Percentiles rank a stretch among this genome's conserved stretches.
These are phyloP conservation scores for Aspergillus novofumigatus DNA, from an alignment of 2,329 filamentous ascomycete species.

Conservation along the genomic window DNA sequence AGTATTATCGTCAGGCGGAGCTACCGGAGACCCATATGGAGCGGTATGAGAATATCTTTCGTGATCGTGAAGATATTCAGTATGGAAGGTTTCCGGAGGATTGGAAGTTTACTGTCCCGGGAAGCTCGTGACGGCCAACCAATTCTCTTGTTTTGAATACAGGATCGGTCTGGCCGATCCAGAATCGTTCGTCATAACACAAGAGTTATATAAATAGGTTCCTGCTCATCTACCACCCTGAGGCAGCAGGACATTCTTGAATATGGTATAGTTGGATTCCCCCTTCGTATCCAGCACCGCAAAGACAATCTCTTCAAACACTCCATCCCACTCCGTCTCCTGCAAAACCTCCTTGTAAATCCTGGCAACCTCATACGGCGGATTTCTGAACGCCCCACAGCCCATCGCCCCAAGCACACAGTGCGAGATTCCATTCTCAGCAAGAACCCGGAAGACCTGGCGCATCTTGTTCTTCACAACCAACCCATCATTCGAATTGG, in stretches of 20 bases:
- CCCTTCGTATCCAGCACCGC: slow-evolving; percentile 47
- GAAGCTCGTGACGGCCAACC: neutral
- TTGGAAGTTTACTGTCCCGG: slow-evolving; percentile 24
- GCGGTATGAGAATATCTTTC: slow-evolving; percentile 31
- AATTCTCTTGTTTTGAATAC: neutral
- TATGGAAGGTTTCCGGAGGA: slow-evolving; percentile 24
- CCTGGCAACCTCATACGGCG: slow-evolving; percentile 51
- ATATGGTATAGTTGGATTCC: slow-evolving; percentile 18
- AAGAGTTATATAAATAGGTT: neutral
- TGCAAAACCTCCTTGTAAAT: slow-evolving; percentile 57
- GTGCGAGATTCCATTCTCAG: slow-evolving; percentile 29
- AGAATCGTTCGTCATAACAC: neutral
- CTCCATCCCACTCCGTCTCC: slow-evolving; percentile 54
- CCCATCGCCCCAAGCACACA: slow-evolving; percentile 59
- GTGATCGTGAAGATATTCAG: slow-evolving; percentile 19
- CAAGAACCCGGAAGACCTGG: slow-evolving; percentile 52
- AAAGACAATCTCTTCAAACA: slow-evolving; percentile 59
- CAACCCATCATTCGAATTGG: slow-evolving; percentile 35
- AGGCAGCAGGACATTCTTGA: slow-evolving; percentile 3
- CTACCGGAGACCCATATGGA: slow-evolving; percentile 23
- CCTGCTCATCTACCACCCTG: neutral
- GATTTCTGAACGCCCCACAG: slow-evolving; percentile 60
- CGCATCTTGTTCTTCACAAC: slow-evolving; percentile 57
- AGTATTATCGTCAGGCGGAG: slow-evolving; percentile 27
- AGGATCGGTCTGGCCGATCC: neutral